Base-by-base conservation (phyloP, 179 eudicot species). In the Spergularia azorica region DNA sequence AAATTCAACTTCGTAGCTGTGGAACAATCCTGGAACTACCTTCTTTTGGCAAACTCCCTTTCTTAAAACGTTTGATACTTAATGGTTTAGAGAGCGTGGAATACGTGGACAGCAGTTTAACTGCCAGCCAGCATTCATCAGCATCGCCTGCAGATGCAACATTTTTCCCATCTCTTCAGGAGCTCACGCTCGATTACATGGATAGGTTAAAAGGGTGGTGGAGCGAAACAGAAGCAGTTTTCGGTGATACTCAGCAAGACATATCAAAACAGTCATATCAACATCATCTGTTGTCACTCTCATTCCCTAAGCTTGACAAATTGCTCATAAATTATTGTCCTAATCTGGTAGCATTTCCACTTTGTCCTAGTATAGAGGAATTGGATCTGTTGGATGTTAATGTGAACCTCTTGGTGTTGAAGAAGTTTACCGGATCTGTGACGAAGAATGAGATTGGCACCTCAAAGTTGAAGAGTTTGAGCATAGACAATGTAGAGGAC, bases 161-260 rank as follows among this genome's bases (percentile, higher is more conserved):
- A 3, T 76, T 77, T 64, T 81, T 81, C 46, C 80, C 80, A 12
- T 75, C 67, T 32, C 85, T 82, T 51, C 15, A 75, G 73, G 63
- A 66, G 8, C 82, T 79, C 36, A 10, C 1, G 0, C 51, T 82
- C 21, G 0, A 0, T 6, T 0, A 9, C n/a, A 69, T 78, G 81
- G 4, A 26, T 8, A 63, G 64, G 39, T 52, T 78, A 15, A 78
- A 70, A 72, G 76, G 70, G 48, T 78, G 84, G 81, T 78, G 81
- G 81, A 50, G 59, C 18, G 64, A 20, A 73, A 65, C 4, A 0
- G 5, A 8, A 77, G 43, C 36, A 59, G 21, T 3, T 18, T 38
- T 12, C 70, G 68, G 16, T 3, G 20, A 18, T 46, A 3, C 3
- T 43, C 39, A 14, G 73, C 73, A 55, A 26, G 39, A 66, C 63